Percentiles rank a stretch among this genome's conserved stretches.
phyloP scores from a whole-genome alignment of 2,329 filamentous ascomycete genomes.

The Apiospora phragmitis region DNA sequence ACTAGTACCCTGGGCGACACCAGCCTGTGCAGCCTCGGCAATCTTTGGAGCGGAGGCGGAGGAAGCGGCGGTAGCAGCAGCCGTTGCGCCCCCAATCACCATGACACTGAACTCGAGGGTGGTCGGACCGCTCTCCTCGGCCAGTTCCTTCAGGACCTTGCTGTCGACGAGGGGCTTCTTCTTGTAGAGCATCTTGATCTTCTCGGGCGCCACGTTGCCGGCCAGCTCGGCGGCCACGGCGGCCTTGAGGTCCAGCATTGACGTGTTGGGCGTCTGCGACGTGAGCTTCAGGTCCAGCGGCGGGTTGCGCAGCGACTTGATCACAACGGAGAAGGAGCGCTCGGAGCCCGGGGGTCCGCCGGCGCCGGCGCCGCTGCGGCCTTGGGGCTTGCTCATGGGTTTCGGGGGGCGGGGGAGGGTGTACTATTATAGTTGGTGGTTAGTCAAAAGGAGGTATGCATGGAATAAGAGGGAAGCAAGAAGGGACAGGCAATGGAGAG shows the following conservation, averaged over 20 bases:
- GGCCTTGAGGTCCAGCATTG: slow-evolving; percentile 76
- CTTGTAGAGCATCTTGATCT: slow-evolving; percentile 82
- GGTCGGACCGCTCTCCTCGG: slow-evolving; percentile 53
- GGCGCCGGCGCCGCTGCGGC: slow-evolving; percentile 30
- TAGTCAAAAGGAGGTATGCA: not conserved
- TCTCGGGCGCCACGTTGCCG: slow-evolving; percentile 62
- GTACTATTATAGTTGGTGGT: slow-evolving; percentile 49
- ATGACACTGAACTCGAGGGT: slow-evolving; percentile 80
- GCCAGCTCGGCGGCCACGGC: slow-evolving; percentile 61
- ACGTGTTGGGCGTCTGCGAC: slow-evolving; percentile 65
- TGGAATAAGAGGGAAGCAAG: too few species aligned
- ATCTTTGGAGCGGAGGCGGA: slow-evolving; percentile 37
- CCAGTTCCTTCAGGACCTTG: slow-evolving; percentile 74
- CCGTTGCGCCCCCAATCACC: slow-evolving; percentile 74
- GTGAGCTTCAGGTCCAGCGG: slow-evolving; percentile 67
- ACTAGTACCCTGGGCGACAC: slow-evolving; percentile 52
- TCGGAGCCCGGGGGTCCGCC: slow-evolving; percentile 47
- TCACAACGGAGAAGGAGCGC: slow-evolving; percentile 56
- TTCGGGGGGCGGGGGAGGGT: slow-evolving; percentile 69
- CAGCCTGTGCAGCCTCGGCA: slow-evolving; percentile 42
- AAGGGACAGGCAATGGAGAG: not conserved
- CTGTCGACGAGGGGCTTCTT: slow-evolving; percentile 82
- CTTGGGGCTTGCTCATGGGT: slow-evolving; percentile 50
- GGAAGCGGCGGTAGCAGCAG: slow-evolving; percentile 40
- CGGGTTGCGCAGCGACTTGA: slow-evolving; percentile 79